Evolutionary conservation across 2,329 filamentous ascomycete genomes (phyloP).

Genomic region (Didymella pinodella): DNA sequence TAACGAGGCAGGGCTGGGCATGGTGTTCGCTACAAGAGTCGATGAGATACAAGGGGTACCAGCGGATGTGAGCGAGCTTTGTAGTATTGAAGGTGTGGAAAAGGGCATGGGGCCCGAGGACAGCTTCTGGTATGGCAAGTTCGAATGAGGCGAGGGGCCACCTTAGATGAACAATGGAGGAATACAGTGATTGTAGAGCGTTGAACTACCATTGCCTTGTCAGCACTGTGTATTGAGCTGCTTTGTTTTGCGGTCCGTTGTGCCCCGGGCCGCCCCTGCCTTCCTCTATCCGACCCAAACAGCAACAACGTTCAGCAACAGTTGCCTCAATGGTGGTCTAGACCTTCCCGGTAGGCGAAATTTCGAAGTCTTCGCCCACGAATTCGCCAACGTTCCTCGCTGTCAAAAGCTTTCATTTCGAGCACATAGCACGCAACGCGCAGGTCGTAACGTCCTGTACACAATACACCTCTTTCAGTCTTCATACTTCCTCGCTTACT

Average conservation of each 20-base stretch:
- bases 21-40: slow-evolving; percentile 64
- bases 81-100: slow-evolving; percentile 53
- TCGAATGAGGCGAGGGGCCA: slow-evolving; percentile 1
- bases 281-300: neutral
- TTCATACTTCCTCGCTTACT: no score
- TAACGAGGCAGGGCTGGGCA: slow-evolving; percentile 52
- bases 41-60: slow-evolving; percentile 60
- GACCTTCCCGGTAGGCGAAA: neutral
- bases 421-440: neutral
- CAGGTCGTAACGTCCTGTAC: neutral
- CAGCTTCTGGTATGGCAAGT: slow-evolving; percentile 54
- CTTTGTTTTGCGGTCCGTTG: slow-evolving; percentile 2
- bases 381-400: neutral
- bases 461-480: neutral
- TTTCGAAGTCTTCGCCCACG: neutral
- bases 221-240: neutral
- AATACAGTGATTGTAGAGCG: neutral
- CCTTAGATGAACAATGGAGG: neutral
- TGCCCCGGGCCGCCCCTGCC: neutral
- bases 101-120: slow-evolving; percentile 61
- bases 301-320: neutral
- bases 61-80: slow-evolving; percentile 56
- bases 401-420: neutral
- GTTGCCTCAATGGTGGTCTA: neutral
- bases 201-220: neutral